These are phyloP conservation scores for Stropharia rugosoannulata DNA, from an alignment of 768 basidiomycete genomes.

Conservation along the genomic window DNA sequence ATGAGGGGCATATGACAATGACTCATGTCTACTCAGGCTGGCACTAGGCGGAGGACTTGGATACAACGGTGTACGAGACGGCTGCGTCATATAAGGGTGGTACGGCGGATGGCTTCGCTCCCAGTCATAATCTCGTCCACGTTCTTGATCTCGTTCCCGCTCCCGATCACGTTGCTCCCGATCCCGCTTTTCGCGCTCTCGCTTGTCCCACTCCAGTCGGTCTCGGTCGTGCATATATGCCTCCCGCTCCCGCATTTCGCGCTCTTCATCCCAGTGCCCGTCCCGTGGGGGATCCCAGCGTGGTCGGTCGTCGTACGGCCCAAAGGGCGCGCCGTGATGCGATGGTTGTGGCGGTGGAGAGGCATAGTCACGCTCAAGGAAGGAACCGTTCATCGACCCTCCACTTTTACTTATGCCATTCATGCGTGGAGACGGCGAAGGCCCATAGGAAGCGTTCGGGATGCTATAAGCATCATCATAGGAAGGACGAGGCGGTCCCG, in stretches of 20 bases:
- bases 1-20: background rate
- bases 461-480: constrained; percentile 8
- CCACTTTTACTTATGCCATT: background rate
- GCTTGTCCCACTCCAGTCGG: constrained; percentile 1
- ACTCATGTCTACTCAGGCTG: constrained; percentile 3
- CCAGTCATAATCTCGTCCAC: constrained; percentile 2
- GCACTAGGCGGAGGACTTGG: constrained; percentile 7
- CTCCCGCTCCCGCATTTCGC: constrained; percentile 8
- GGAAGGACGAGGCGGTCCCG: constrained; percentile 6
- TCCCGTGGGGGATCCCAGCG: constrained; percentile 15
- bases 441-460: background rate
- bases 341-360: background rate
- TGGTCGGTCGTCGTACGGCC: background rate
- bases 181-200: background rate
- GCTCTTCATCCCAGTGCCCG: constrained; percentile 7
- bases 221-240: background rate
- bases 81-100: background rate
- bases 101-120: constrained; percentile 5
- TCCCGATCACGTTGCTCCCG: constrained; percentile 7
- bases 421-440: background rate
- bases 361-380: background rate
- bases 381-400: background rate
- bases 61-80: constrained; percentile 9
- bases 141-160: background rate
- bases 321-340: background rate